These are phyloP conservation scores for Pseudohalonectria lignicola DNA, from an alignment of 2,329 filamentous ascomycete genomes.

Conservation along the genomic window DNA sequence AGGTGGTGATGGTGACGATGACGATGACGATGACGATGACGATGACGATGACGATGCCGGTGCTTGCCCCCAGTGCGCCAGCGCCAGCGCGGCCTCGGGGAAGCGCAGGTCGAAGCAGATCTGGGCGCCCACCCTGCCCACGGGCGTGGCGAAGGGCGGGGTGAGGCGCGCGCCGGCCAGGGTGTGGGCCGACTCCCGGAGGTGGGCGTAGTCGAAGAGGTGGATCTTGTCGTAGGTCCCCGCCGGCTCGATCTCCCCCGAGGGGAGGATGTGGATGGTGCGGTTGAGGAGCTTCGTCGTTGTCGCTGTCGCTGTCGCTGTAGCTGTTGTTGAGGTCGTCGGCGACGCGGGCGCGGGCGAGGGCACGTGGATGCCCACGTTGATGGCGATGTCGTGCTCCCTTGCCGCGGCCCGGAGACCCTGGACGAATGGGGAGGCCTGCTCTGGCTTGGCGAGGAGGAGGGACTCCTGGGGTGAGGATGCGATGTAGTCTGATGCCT, in stretches of 20 bases:
- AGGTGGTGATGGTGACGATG: conserved; percentile 13
- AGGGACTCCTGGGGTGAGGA: conserved; percentile 56
- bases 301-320: neutral
- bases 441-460: conserved; percentile 56
- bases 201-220: conserved; percentile 61
- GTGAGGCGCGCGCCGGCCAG: conserved; percentile 20
- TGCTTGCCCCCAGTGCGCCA: conserved; percentile 34
- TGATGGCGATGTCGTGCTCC: conserved; percentile 56
- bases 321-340: neutral
- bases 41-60: conserved; percentile 20
- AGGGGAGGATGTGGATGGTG: conserved; percentile 36
- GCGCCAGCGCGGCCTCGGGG: conserved; percentile 59
- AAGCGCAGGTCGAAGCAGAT: conserved; percentile 93
- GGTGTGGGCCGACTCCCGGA: conserved; percentile 27
- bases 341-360: conserved; percentile 25
- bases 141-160: conserved; percentile 57
- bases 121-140: conserved; percentile 66
- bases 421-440: conserved; percentile 60
- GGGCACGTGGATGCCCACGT: conserved; percentile 80
- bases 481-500: conserved; percentile 84
- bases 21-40: no score
- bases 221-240: conserved; percentile 76
- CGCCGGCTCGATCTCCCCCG: conserved; percentile 28
- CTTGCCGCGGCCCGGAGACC: conserved; percentile 62
- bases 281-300: conserved; percentile 36